These are phyloP conservation scores for Dactylellina parvicollis DNA, from an alignment of 2,329 filamentous ascomycete species.

Conservation along the genomic window DNA sequence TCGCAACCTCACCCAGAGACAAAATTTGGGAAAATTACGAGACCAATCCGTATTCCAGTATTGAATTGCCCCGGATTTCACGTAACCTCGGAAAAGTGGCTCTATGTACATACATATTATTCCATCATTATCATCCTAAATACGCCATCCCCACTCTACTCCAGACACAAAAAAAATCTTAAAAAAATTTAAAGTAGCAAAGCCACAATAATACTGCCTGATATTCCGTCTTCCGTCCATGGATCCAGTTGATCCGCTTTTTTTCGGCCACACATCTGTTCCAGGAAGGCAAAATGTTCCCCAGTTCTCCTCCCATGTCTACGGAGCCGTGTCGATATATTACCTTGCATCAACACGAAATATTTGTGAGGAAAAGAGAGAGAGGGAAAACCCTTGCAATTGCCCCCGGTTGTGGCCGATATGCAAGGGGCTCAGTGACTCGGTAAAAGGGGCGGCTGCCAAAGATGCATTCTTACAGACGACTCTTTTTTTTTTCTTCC, in stretches of 20 bases:
- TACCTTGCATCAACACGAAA: conserved; percentile 7
- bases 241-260: background rate
- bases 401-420: background rate
- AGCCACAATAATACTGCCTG: conserved; percentile 1
- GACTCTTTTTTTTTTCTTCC: background rate
- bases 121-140: background rate
- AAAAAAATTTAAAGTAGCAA: background rate
- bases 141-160: background rate
- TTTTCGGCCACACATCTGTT: background rate
- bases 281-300: background rate
- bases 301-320: background rate
- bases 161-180: background rate
- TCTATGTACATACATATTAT: background rate
- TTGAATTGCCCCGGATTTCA: background rate
- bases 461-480: background rate
- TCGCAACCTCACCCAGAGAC: too few relatives aligned
- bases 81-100: background rate
- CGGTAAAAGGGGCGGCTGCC: conserved; percentile 17
- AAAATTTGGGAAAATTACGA: too few relatives aligned
- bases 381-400: background rate
- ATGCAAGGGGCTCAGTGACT: conserved; percentile 27
- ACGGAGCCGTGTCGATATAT: background rate
- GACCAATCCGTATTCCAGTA: too few relatives aligned
- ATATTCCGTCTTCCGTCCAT: background rate
- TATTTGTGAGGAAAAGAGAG: too few relatives aligned